Conservation (phyloP, 768 basidiomycete species). For the Suillus sp. region DNA sequence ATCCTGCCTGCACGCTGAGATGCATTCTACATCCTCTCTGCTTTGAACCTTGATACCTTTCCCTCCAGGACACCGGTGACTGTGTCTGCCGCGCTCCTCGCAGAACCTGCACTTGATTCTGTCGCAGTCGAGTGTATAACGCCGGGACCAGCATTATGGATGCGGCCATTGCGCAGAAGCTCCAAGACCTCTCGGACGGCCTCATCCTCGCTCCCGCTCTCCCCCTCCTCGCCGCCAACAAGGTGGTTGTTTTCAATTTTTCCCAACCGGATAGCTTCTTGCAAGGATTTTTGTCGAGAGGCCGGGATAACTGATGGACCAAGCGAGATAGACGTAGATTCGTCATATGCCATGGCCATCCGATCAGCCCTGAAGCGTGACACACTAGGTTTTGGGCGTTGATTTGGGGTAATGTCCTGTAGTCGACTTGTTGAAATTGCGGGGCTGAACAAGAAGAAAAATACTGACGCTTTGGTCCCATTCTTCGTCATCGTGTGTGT, state of each 20-base stretch:
- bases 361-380: slow-evolving; percentile 69
- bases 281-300: slow-evolving; percentile 49
- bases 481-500: slow-evolving; percentile 45
- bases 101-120: slow-evolving; percentile 10
- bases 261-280: slow-evolving; percentile 56
- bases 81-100: background rate
- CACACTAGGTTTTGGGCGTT: slow-evolving; percentile 48
- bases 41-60: slow-evolving; percentile 39
- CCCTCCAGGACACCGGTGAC: slow-evolving; percentile 4
- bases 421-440: slow-evolving; percentile 6
- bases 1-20: background rate
- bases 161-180: slow-evolving; percentile 49
- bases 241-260: slow-evolving; percentile 54
- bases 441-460: slow-evolving; percentile 8
- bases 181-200: slow-evolving; percentile 52
- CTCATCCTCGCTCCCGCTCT: slow-evolving; percentile 58
- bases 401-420: slow-evolving; percentile 47
- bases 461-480: slow-evolving; percentile 46
- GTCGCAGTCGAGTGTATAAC: slow-evolving; percentile 19
- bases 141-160: slow-evolving; percentile 52
- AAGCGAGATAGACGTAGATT: slow-evolving; percentile 44
- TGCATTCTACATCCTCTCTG: slow-evolving; percentile 25
- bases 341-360: slow-evolving; percentile 50
- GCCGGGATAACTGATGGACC: slow-evolving; percentile 45
- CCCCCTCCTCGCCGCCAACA: slow-evolving; percentile 50